These are phyloP conservation scores for Alternaria dauci DNA, from an alignment of 2,329 filamentous ascomycete species.

Conservation along the genomic window DNA sequence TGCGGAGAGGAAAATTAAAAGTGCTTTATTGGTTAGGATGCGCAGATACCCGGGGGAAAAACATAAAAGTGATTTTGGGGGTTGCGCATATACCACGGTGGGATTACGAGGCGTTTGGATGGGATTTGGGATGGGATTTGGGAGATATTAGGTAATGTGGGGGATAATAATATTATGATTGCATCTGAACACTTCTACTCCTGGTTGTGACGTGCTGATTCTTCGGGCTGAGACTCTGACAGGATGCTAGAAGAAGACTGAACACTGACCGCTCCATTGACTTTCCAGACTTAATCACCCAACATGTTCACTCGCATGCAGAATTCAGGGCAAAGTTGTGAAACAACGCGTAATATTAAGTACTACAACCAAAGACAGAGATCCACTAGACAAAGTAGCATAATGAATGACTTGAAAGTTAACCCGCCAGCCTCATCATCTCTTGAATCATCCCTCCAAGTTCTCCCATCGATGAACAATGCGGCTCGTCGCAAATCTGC, in stretches of 20 bases:
- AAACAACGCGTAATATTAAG: neutral
- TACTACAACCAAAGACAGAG: neutral
- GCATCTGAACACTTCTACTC: neutral
- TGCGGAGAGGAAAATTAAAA: neutral
- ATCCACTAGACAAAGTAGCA: neutral
- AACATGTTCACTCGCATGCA: neutral
- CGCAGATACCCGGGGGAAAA: conserved; percentile 8
- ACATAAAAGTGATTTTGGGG: conserved; percentile 14
- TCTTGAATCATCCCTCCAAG: neutral
- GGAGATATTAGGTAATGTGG: neutral
- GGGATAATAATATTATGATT: neutral
- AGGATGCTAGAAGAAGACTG: neutral
- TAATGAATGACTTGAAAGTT: neutral
- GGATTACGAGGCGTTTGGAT: conserved; percentile 1
- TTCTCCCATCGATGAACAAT: neutral
- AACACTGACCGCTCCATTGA: neutral
- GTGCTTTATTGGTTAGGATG: conserved; percentile 4
- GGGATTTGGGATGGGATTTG: neutral
- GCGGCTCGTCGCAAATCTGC: neutral
- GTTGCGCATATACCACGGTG: conserved; percentile 13
- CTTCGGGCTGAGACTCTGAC: neutral
- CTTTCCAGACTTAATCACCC: neutral
- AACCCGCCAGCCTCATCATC: neutral
- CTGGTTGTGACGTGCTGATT: neutral
- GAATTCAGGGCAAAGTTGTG: neutral